A percentile compares a stretch with the other conserved stretches of the same genome.
Conservation (phyloP, 2,329 filamentous ascomycete species). For the Lasiodiplodia theobromae region DNA sequence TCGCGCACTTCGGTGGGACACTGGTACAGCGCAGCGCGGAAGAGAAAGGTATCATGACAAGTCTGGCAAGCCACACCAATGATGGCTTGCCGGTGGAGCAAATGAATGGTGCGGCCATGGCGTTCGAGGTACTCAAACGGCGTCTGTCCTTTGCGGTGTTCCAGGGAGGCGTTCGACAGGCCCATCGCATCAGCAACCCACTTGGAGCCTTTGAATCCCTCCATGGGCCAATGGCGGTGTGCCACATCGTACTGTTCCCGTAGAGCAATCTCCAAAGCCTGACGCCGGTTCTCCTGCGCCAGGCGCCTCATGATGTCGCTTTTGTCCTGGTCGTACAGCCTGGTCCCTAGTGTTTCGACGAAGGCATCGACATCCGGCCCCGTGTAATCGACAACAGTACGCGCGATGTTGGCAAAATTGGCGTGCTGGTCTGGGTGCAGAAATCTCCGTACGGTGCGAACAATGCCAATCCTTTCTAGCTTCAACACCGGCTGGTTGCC, state of each 20-base stretch:
- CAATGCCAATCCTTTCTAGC: too few species aligned
- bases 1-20: too few species aligned
- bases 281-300: too few species aligned
- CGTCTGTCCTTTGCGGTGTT: not conserved
- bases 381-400: too few species aligned
- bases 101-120: not conserved
- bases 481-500: too few species aligned
- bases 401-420: too few species aligned
- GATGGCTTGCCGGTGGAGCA: not conserved
- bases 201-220: not conserved
- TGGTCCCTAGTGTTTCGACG: not conserved
- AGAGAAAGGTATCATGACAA: not conserved
- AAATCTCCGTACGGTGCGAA: too few species aligned
- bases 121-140: not conserved
- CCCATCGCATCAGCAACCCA: slow-evolving; percentile 10
- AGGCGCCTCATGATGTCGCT: too few species aligned
- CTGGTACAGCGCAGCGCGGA: not conserved
- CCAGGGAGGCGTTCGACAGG: not conserved
- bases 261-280: too few species aligned
- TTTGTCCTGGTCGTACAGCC: too few species aligned
- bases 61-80: not conserved
- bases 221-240: not conserved
- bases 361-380: too few species aligned
- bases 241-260: not conserved
- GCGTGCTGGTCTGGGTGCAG: too few species aligned